Conservation (phyloP, 1,139 yeast species). For the Lodderomyces pseudojiufengensis region DNA sequence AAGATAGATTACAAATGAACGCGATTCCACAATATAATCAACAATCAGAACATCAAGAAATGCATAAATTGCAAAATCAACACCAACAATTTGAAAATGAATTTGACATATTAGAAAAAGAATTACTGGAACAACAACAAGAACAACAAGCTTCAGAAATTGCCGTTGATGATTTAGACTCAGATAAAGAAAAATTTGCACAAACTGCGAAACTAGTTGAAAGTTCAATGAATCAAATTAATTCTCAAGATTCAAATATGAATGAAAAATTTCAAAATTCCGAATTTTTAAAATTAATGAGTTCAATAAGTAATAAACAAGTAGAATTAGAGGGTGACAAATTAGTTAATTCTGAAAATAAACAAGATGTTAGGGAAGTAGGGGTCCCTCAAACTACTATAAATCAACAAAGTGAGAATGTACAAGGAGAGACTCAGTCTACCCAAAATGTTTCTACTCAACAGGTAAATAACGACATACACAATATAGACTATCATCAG, state of each 20-base stretch:
- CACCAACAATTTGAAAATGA: conserved; percentile 31
- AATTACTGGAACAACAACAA: conserved; percentile 19
- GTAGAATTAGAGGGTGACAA: conserved; percentile 44
- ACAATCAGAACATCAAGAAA: conserved; percentile 28
- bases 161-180: conserved; percentile 9
- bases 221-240: conserved; percentile 24
- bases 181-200: conserved; percentile 40
- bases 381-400: background rate
- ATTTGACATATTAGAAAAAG: conserved; percentile 36
- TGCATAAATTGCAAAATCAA: conserved; percentile 29
- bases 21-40: conserved; percentile 11
- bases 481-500: conserved; percentile 8
- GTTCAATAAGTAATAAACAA: conserved; percentile 31
- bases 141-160: conserved; percentile 7
- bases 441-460: background rate
- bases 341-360: conserved; percentile 27
- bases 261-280: conserved; percentile 35
- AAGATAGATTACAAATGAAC: conserved; percentile 9
- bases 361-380: conserved; percentile 16
- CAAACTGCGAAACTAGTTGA: conserved; percentile 39
- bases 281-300: conserved; percentile 41
- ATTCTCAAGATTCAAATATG: conserved; percentile 22
- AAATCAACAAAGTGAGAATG: background rate
- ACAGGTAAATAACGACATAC: background rate
- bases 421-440: background rate